phyloP scores from a whole-genome alignment of 805 yeast genomes.

The Debaryomyces prosopidis region DNA sequence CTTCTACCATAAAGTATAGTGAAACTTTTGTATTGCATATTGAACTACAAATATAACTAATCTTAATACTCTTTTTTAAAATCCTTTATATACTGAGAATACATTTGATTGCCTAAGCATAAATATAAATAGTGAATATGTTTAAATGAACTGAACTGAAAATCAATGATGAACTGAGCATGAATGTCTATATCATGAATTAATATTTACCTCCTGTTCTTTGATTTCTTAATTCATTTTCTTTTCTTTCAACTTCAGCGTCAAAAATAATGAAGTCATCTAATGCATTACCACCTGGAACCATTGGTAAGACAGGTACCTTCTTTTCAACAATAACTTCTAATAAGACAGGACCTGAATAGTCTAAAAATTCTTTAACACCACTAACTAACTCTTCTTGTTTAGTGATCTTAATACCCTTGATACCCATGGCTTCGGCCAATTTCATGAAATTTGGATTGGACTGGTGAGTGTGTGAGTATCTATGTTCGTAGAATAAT shows the following conservation, averaged over 20 bases:
- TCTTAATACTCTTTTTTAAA: too few species aligned
- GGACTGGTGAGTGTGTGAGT: conserved; percentile 94
- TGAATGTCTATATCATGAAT: conserved; percentile 7
- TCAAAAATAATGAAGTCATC: conserved; percentile 91
- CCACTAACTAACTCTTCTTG: conserved; percentile 59
- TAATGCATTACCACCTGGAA: conserved; percentile 91
- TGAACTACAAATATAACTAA: too few species aligned
- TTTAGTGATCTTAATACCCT: conserved; percentile 70
- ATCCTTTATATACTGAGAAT: too few species aligned
- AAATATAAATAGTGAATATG: too few species aligned
- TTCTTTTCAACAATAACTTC: conserved; percentile 90
- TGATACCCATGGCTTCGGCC: conserved; percentile 92
- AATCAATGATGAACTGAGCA: too few species aligned
- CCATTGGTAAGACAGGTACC: conserved; percentile 98
- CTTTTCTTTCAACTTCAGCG: conserved; percentile 73
- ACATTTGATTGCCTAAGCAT: too few species aligned
- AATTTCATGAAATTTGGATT: conserved; percentile 93
- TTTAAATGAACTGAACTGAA: too few species aligned
- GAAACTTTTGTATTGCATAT: not conserved
- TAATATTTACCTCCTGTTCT: conserved; percentile 75
- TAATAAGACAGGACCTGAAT: conserved; percentile 80
- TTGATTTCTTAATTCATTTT: conserved; percentile 62
- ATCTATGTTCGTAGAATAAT: conserved; percentile 93
- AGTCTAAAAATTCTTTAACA: conserved; percentile 65
- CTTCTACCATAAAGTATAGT: not conserved